A percentile compares a stretch with the other conserved stretches of the same genome.
Evolutionary conservation across 805 yeast species (phyloP).

Genomic region (Isabelozyma pseudorhagii): DNA sequence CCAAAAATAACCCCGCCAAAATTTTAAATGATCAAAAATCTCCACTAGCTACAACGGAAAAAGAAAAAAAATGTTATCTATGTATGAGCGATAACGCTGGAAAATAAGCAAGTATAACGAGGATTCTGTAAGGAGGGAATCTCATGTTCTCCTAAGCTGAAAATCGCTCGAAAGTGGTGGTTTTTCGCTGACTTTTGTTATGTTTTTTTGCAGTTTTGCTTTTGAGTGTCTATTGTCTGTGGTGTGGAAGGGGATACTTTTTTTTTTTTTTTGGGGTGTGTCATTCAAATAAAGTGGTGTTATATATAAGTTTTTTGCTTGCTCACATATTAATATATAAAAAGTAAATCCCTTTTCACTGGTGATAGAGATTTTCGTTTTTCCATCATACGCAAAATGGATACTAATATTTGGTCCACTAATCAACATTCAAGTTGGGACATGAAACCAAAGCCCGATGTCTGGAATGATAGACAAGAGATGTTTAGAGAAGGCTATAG

Average conservation of each 20-base stretch:
- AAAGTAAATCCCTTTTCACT: not conserved
- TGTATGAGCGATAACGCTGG: no score
- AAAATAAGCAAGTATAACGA: no score
- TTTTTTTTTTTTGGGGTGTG: not conserved
- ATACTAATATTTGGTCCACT: not conserved
- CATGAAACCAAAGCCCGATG: no score
- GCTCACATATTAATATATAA: not conserved
- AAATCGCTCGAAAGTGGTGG: no score
- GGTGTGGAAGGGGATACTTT: not conserved
- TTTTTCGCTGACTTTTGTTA: no score
- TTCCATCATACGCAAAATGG: not conserved
- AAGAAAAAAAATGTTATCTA: no score
- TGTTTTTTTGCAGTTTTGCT: no score
- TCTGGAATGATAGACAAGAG: not conserved
- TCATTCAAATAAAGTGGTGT: not conserved
- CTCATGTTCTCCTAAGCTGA: no score
- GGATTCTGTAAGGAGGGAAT: no score
- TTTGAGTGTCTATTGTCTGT: no score
- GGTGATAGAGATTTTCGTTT: not conserved
- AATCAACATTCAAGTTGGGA: not conserved
- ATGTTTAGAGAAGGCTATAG: not conserved
- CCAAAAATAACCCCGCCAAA: not conserved
- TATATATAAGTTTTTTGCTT: no score
- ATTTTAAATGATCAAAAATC: not conserved
- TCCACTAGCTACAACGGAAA: not conserved